Conservation (phyloP, 2,329 filamentous ascomycete species). For the Sarocladiaceae sp. region DNA sequence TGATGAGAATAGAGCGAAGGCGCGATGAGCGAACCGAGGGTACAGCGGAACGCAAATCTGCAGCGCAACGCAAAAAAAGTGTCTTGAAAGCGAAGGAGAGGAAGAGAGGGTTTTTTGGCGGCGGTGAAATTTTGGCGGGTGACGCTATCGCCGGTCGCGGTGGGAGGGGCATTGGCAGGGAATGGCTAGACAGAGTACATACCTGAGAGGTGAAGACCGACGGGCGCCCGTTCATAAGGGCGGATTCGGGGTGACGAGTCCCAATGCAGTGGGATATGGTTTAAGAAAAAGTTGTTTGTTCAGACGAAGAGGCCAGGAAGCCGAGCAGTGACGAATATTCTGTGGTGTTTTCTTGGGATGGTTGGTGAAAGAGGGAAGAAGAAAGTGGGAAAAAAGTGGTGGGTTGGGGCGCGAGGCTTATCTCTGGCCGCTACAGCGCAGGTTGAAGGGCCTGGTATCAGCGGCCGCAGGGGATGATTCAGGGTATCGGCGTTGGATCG, state of each 20-base stretch:
- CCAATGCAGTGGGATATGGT: conserved; percentile 28
- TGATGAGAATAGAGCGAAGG: not conserved
- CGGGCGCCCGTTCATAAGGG: conserved; percentile 80
- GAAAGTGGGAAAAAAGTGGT: conserved; percentile 13
- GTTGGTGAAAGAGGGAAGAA: conserved; percentile 10
- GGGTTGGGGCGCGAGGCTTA: not conserved
- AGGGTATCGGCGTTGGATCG: conserved; percentile 1
- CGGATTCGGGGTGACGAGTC: conserved; percentile 38
- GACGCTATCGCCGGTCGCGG: conserved; percentile 9
- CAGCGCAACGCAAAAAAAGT: not conserved
- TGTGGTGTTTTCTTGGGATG: conserved; percentile 11
- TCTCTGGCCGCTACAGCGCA: not conserved
- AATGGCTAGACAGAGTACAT: conserved; percentile 24
- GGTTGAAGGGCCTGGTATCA: too few relatives aligned
- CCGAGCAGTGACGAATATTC: conserved; percentile 10
- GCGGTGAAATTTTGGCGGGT: not conserved
- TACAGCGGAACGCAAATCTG: too few relatives aligned
- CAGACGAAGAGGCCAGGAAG: too few relatives aligned
- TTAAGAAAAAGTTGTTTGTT: conserved; percentile 14
- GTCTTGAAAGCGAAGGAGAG: not conserved
- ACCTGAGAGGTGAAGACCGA: conserved; percentile 86
- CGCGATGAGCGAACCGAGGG: not conserved
- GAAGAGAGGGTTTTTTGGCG: conserved; percentile 5
- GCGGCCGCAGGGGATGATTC: not conserved
- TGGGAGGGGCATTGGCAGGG: conserved; percentile 5